Evolutionary conservation across 352 stramenopile genomes (phyloP).

Genomic region (Bremia lactucae): DNA sequence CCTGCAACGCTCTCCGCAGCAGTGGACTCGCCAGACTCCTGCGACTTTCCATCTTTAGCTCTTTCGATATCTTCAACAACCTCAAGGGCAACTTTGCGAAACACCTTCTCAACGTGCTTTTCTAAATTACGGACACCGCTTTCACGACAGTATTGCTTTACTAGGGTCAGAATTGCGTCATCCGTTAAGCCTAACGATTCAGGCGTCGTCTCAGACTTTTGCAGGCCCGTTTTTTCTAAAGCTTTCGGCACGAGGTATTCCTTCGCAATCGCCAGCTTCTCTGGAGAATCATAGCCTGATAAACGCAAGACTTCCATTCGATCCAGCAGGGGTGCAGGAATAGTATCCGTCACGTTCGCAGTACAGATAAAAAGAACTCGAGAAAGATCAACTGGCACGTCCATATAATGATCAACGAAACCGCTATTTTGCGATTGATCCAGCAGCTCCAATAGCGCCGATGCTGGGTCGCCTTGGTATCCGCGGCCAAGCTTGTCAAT

Average conservation of each 20-base stretch:
- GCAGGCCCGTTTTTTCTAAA: conserved; percentile 85
- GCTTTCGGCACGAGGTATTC: conserved; percentile 97
- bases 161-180: conserved; percentile 85
- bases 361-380: conserved; percentile 94
- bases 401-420: conserved; percentile 98
- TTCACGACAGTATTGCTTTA: conserved; percentile 93
- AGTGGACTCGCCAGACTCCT: conserved; percentile 37
- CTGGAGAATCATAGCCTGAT: conserved; percentile 91
- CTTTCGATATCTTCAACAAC: conserved; percentile 86
- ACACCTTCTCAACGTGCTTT: conserved; percentile 98
- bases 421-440: conserved; percentile 95
- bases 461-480: conserved; percentile 91
- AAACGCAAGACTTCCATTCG: conserved; percentile 98
- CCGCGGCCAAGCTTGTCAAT: conserved; percentile 86
- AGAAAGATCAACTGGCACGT: conserved; percentile 96
- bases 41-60: conserved; percentile 10
- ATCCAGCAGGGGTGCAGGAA: conserved; percentile 96
- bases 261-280: conserved; percentile 97
- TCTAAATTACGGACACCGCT: conserved; percentile 95
- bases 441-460: conserved; percentile 93
- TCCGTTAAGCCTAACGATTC: conserved; percentile 86
- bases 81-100: conserved; percentile 94
- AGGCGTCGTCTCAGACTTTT: conserved; percentile 52
- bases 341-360: conserved; percentile 93
- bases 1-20: conserved; percentile 6